These are phyloP conservation scores for Tinospora cordifolia DNA, from an alignment of 164 flowering plant species.

Conservation along the genomic window DNA sequence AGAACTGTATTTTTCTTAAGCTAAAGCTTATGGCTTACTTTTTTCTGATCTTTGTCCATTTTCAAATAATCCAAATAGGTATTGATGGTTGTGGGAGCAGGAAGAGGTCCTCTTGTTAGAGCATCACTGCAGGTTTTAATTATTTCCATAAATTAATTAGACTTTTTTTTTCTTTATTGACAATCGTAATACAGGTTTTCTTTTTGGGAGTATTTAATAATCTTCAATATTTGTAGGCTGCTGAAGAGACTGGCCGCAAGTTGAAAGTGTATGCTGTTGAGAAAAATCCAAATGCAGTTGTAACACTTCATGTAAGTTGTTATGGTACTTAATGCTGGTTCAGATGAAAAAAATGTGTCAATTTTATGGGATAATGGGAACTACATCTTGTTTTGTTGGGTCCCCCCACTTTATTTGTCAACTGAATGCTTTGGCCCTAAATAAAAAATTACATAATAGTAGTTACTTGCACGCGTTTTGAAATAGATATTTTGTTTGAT, in stretches of 20 bases:
- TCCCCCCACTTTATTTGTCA: no score
- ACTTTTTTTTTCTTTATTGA: not conserved
- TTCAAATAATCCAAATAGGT: slow-evolving; percentile 36
- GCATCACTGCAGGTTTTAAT: slow-evolving; percentile 77
- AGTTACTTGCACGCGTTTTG: no score
- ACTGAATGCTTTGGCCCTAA: no score
- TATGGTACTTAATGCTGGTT: not conserved
- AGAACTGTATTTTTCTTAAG: not conserved
- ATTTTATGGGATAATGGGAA: no score
- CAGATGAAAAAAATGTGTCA: no score
- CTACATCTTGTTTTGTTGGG: no score
- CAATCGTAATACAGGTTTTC: not conserved
- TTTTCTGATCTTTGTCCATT: slow-evolving; percentile 1
- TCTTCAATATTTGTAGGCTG: slow-evolving; percentile 48
- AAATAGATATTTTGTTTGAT: no score
- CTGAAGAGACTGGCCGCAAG: slow-evolving; percentile 87
- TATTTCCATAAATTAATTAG: not conserved
- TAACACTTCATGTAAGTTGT: slow-evolving; percentile 87
- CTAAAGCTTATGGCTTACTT: not conserved
- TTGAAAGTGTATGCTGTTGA: slow-evolving; percentile 93
- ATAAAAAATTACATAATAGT: no score
- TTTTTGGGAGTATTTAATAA: not conserved
- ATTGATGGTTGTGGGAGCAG: slow-evolving; percentile 99
- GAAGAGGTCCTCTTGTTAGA: slow-evolving; percentile 97
- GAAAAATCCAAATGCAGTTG: slow-evolving; percentile 97